Base-by-base conservation (phyloP, 768 basidiomycete species). In the Auricularia sp. region DNA sequence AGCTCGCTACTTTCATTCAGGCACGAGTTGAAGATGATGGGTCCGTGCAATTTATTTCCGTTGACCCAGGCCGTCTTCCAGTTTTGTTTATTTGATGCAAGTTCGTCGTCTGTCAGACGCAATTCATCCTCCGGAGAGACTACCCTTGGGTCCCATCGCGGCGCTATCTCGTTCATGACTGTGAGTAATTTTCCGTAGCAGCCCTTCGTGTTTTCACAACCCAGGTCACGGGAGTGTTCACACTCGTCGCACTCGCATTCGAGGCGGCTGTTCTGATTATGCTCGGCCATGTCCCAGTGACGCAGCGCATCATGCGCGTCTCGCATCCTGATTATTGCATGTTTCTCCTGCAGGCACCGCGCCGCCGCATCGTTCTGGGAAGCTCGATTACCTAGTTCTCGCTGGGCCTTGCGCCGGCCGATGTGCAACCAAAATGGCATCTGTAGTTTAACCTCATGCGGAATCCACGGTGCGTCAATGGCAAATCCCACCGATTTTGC, bases 221-320 rank as follows among this genome's bases (percentile, higher is more conserved):
- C 47, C 18, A 18, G 18, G 6, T 13, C 10, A 21, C 21, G 8
- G 18, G 11, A 51, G 18, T 18, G 47, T 5, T 51, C 47, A 18
- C 47, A 51, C 18, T 51, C 47, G 47, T 51, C 47, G 47, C 47
- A 51, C 10, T 51, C 47, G 21, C 47, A 51, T 6, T 21, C 47
- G 5, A 5, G 18, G 5, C 47, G 11, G 11, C 47, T 18, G 8
- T 51, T 8, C 6, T 6, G 11, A 18, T 18, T 5, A 21, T 21
- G 47, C 5, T 21, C 14, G 10, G 21, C 47, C 16, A 51, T 10
- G 47, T 21, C 47, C 18, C 47, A 51, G 18, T 51, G 16, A 80
- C 70, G 0, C 78, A 66, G 37, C 75, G 47, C 47, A 18, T 51
- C 47, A 6, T 5, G 6, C 3, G 47, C 47, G 1, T 51, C 10